A percentile compares a stretch with the other conserved stretches of the same genome.
Conservation (phyloP, 441 rosid genomes). For the Pelargonium citronellum region DNA sequence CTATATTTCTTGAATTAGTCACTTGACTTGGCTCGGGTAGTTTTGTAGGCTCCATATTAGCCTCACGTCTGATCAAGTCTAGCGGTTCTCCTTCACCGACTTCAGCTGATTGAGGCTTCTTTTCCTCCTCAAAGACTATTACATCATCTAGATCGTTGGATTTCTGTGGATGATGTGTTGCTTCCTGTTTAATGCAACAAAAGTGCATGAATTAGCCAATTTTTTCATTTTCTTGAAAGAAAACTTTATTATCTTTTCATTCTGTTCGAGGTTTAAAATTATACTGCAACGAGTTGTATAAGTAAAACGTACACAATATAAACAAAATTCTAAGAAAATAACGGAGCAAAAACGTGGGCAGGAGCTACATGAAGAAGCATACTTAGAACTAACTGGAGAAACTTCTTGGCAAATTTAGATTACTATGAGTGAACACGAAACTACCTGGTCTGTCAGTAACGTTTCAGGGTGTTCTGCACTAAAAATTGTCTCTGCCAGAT, state of each 20-base stretch:
- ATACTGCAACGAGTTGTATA: background rate
- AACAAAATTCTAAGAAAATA: background rate
- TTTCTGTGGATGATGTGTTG: slow-evolving; percentile 17
- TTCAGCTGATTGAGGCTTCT: background rate
- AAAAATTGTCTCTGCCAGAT: slow-evolving; percentile 12
- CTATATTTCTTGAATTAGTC: background rate
- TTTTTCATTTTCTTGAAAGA: background rate
- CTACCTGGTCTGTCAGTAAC: slow-evolving; percentile 14
- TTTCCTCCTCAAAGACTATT: slow-evolving; percentile 12
- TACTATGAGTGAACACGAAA: background rate
- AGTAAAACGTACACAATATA: background rate
- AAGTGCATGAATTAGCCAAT: slow-evolving; percentile 3
- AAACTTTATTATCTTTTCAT: background rate
- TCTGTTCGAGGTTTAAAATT: background rate
- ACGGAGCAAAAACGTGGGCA: too few relatives aligned
- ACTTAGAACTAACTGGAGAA: too few relatives aligned
- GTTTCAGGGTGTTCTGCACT: slow-evolving; percentile 14
- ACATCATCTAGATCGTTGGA: background rate
- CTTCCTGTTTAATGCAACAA: slow-evolving; percentile 21
- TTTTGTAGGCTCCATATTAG: slow-evolving; percentile 1
- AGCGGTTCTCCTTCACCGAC: slow-evolving; percentile 13
- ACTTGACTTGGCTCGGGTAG: background rate
- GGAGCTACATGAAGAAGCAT: too few relatives aligned
- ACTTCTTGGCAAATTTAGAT: background rate
- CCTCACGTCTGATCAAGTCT: slow-evolving; percentile 4